Evolutionary conservation across 805 yeast species (phyloP).

Genomic region (Yamadazyma olivae): DNA sequence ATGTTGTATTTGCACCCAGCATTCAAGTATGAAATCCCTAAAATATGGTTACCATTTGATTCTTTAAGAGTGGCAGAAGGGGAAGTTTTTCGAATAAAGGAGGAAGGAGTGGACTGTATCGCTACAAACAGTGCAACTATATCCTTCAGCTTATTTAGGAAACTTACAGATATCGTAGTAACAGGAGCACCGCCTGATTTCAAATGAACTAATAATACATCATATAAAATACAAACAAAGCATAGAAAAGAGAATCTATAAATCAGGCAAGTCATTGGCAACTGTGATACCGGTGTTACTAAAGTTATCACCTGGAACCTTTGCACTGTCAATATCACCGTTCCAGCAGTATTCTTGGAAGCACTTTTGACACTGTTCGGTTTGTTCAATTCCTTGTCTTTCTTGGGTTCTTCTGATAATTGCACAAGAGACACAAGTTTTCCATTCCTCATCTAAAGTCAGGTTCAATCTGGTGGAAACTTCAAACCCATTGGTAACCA

Average conservation of each 20-base stretch:
- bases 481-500: slow-evolving; percentile 75
- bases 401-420: slow-evolving; percentile 75
- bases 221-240: too few species aligned
- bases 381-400: slow-evolving; percentile 56
- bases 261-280: too few species aligned
- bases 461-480: slow-evolving; percentile 61
- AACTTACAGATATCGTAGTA: slow-evolving; percentile 15
- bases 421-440: slow-evolving; percentile 79
- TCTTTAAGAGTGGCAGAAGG: slow-evolving; percentile 14
- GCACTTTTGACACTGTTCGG: slow-evolving; percentile 68
- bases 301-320: slow-evolving; percentile 9
- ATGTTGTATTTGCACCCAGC: slow-evolving; percentile 36
- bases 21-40: slow-evolving; percentile 34
- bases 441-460: slow-evolving; percentile 66
- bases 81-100: slow-evolving; percentile 4
- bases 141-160: slow-evolving; percentile 10
- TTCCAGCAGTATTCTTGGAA: slow-evolving; percentile 76
- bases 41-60: slow-evolving; percentile 41
- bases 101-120: slow-evolving; percentile 17
- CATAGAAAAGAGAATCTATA: too few species aligned
- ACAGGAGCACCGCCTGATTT: slow-evolving; percentile 33
- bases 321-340: slow-evolving; percentile 33
- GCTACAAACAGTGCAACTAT: slow-evolving; percentile 24
- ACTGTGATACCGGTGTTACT: slow-evolving; percentile 13
- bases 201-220: slow-evolving; percentile 15